A percentile compares a stretch with the other conserved stretches of the same genome.
phyloP scores from a whole-genome alignment of 2,329 filamentous ascomycete genomes.

The Passalora sequoiae region DNA sequence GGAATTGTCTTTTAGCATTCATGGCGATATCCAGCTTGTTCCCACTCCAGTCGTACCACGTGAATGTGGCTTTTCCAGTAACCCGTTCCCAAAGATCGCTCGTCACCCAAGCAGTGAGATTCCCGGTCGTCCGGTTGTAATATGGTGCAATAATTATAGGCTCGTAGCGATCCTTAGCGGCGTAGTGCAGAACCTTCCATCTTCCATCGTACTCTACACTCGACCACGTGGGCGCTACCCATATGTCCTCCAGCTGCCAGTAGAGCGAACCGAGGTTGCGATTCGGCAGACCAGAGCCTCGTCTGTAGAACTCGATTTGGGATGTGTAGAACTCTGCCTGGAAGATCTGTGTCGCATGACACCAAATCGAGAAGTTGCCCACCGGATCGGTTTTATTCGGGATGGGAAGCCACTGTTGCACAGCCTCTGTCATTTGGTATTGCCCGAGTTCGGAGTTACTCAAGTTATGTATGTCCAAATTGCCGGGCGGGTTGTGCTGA shows the following conservation, averaged over 20 bases:
- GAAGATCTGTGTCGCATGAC: constrained; percentile 58
- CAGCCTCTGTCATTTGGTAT: constrained; percentile 56
- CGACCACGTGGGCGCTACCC: constrained; percentile 58
- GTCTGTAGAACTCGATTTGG: constrained; percentile 58
- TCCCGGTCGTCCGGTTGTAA: constrained; percentile 48
- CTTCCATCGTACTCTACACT: constrained; percentile 59
- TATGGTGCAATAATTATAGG: constrained; percentile 56
- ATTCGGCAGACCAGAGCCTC: constrained; percentile 54
- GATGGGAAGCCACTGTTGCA: constrained; percentile 52
- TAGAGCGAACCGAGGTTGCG: constrained; percentile 57
- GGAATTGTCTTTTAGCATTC: constrained; percentile 35
- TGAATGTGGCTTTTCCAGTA: constrained; percentile 44
- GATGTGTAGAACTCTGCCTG: constrained; percentile 59
- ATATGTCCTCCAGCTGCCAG: constrained; percentile 61
- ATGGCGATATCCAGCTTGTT: constrained; percentile 38
- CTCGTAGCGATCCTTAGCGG: constrained; percentile 54
- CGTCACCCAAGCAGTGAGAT: constrained; percentile 52
- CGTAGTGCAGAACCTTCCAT: constrained; percentile 59
- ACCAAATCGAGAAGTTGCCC: constrained; percentile 59
- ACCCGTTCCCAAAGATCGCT: constrained; percentile 54
- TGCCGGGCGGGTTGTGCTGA: constrained; percentile 53
- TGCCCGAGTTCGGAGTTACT: constrained; percentile 43
- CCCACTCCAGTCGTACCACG: constrained; percentile 51
- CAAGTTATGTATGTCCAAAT: constrained; percentile 45
- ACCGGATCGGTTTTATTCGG: constrained; percentile 50